phyloP scores from a whole-genome alignment of 345 rosid genomes.

The Salix suchowensis region DNA sequence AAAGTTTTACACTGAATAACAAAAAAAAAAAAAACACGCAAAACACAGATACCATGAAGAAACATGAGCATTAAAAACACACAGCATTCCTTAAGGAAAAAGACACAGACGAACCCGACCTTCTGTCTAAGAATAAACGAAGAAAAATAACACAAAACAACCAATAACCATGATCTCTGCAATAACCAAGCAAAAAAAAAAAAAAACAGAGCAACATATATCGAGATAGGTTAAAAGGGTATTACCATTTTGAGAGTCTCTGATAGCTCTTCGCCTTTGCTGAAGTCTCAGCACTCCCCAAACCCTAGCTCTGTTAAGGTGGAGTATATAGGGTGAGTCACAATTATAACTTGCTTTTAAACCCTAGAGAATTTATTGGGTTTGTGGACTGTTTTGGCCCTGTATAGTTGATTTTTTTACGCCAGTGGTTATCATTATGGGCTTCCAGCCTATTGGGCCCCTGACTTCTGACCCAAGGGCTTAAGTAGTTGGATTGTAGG shows the following conservation, averaged over 20 bases:
- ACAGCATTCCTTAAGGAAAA: not conserved
- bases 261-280: not conserved
- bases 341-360: not conserved
- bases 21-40: no score
- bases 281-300: not conserved
- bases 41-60: not conserved
- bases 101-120: not conserved
- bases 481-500: not conserved
- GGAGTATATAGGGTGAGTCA: not conserved
- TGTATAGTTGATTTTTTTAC: not conserved
- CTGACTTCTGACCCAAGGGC: not conserved
- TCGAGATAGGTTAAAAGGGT: not conserved
- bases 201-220: not conserved
- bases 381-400: not conserved
- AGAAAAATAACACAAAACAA: not conserved
- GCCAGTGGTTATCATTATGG: not conserved
- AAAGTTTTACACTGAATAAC: not conserved
- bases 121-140: not conserved
- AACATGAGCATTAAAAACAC: not conserved
- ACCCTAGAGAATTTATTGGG: constrained; percentile 1
- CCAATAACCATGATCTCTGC: not conserved
- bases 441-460: not conserved
- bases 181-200: not conserved
- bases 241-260: constrained; percentile 4
- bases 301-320: not conserved